A percentile compares a stretch with the other conserved stretches of the same genome.
These are phyloP conservation scores for Sarocladiaceae sp. DNA, from an alignment of 2,329 filamentous ascomycete genomes.

Conservation along the genomic window DNA sequence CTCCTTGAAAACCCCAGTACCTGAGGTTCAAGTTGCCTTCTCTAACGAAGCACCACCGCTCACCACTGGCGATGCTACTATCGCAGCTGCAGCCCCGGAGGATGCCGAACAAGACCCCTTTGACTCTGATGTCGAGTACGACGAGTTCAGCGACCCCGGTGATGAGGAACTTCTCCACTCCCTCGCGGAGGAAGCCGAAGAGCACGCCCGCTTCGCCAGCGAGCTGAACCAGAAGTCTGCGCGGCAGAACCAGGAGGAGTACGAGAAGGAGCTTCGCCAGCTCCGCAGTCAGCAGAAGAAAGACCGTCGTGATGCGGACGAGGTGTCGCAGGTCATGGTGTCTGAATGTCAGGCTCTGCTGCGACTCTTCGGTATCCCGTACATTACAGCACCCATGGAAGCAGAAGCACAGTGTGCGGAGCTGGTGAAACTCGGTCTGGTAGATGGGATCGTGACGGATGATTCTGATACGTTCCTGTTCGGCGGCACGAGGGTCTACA, in stretches of 20 bases:
- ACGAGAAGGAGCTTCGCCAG: constrained; percentile 80
- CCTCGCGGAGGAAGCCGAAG: constrained; percentile 84
- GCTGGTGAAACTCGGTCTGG: constrained; percentile 75
- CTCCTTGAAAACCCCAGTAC: neutral
- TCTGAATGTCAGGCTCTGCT: constrained; percentile 90
- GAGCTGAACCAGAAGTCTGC: constrained; percentile 72
- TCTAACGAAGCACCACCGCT: constrained; percentile 26
- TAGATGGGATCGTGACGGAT: constrained; percentile 96
- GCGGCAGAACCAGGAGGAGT: constrained; percentile 66
- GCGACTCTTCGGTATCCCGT: constrained; percentile 85
- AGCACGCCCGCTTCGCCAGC: constrained; percentile 88
- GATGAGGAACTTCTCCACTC: constrained; percentile 84
- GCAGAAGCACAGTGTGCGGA: constrained; percentile 96
- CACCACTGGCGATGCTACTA: neutral
- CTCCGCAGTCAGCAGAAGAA: constrained; percentile 93
- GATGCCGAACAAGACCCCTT: constrained; percentile 31
- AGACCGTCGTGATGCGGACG: constrained; percentile 89
- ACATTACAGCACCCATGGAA: constrained; percentile 98
- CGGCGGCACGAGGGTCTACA: constrained; percentile 92
- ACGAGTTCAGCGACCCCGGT: constrained; percentile 77
- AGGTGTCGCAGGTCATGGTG: constrained; percentile 95
- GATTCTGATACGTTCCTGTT: constrained; percentile 97
- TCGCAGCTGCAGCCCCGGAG: constrained; percentile 11
- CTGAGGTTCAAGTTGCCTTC: constrained; percentile 18
- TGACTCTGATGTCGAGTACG: constrained; percentile 58